Conservation (phyloP, 306 rosid genomes). For the Acmispon strigosus region DNA sequence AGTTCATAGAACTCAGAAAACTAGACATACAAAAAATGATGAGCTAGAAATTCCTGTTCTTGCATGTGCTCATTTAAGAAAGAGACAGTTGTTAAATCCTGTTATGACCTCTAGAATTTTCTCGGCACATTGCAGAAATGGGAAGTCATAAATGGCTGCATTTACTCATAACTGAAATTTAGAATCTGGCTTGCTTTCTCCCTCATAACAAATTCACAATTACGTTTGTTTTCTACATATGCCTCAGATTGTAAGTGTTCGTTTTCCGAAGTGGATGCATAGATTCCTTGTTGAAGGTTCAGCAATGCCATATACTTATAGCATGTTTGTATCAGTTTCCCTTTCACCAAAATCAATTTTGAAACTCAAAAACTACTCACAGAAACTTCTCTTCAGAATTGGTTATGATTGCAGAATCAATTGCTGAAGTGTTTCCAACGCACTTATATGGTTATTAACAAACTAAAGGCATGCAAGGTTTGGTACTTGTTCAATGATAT, state of each 20-base stretch:
- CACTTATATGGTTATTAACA: neutral
- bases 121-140: neutral
- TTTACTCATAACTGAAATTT: neutral
- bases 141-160: neutral
- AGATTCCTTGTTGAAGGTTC: neutral
- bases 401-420: too few species aligned
- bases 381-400: neutral
- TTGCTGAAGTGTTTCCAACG: neutral
- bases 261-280: neutral
- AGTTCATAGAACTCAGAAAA: neutral
- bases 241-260: neutral
- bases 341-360: too few species aligned
- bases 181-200: neutral
- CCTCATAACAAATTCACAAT: neutral
- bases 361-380: too few species aligned
- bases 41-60: neutral
- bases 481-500: neutral
- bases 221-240: neutral
- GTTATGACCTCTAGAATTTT: neutral
- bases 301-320: neutral
- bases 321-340: too few species aligned
- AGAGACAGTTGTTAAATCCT: neutral
- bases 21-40: neutral
- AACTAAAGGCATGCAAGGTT: neutral
- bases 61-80: neutral